Evolutionary conservation across 2,329 filamentous ascomycete species (phyloP), one percentile per base, ranked within the genome.

Genomic region (Penicillium sp.): DNA sequence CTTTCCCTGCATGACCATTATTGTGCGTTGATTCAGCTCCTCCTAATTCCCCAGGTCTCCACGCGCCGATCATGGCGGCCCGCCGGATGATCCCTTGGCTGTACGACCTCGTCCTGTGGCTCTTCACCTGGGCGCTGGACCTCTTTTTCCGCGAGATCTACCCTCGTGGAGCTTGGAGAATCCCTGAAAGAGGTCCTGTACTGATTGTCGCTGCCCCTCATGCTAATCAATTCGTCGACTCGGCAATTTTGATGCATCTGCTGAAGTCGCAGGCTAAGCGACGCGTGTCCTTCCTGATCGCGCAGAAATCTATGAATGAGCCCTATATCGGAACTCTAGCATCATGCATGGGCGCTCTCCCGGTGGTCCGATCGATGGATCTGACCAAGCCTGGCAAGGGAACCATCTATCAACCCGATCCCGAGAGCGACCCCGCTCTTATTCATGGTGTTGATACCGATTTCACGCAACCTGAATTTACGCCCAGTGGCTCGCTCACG

Each of bases 131-230:
- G 65, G 83, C 97, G 57, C 88, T 95, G 68, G 93, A 97, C 78
- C 87, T 97, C 68, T 98, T 97, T 86, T 97, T 98, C 83, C 89
- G 94, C 69, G 93, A 97, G 79, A 92, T 97, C 19, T 92, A 97
- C 75, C 94, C 94, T 13, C 86, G 94, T 66, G 92, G 92, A 68
- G 91, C 93, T 62, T 98, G 93, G 92, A 92, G 92, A 77, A 90
- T 97, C 49, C 94, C 94, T 28, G 88, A 89, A 72, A 86, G 86
- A 65, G 93, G 93, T 0, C 92, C 94, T 0, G 87, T 97, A 62
- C 89, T 98, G 61, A 96, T 98, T 73, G 94, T 98, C 65, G 94
- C 93, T 50, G 94, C 93, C 56, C 94, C 94, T 64, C 94, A 98
- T 82, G 93, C 93, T 61, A 97, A 98, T 76, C 92, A 94, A 88